These are phyloP conservation scores for Candida boleticola DNA, from an alignment of 805 yeast genomes.

Conservation along the genomic window DNA sequence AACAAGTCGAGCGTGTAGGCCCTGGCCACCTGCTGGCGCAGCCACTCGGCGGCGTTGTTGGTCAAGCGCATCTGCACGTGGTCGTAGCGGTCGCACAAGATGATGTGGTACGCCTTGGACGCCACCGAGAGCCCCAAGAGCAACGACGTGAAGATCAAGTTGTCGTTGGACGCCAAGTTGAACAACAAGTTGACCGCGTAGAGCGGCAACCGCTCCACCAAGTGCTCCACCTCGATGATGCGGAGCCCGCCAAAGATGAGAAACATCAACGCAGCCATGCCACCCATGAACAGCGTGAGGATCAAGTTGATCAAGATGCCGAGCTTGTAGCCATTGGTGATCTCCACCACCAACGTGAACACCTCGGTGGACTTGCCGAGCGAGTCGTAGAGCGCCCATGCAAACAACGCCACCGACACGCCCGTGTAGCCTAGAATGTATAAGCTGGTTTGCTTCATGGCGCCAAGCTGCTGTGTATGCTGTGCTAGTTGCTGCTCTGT, in stretches of 20 bases:
- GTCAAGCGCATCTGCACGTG: conserved; percentile 26
- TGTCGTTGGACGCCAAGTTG: conserved; percentile 62
- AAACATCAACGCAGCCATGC: conserved; percentile 44
- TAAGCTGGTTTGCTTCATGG: conserved; percentile 2
- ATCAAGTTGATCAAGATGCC: conserved; percentile 27
- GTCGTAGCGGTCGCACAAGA: conserved; percentile 55
- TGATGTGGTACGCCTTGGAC: conserved; percentile 74
- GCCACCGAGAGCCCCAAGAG: conserved; percentile 28
- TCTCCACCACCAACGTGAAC: conserved; percentile 22
- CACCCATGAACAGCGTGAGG: conserved; percentile 17
- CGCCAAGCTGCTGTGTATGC: too few species aligned
- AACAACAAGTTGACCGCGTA: conserved; percentile 49
- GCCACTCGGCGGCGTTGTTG: conserved; percentile 20
- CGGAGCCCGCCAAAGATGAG: conserved; percentile 74
- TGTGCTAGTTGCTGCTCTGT: background rate
- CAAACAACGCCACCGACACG: conserved; percentile 17
- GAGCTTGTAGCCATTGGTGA: conserved; percentile 30
- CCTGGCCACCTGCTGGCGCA: conserved; percentile 24
- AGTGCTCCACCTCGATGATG: conserved; percentile 70
- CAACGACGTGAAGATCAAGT: conserved; percentile 51
- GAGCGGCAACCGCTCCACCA: conserved; percentile 35
- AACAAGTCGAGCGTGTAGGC: conserved; percentile 37
- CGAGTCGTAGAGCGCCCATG: conserved; percentile 22
- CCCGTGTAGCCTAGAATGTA: conserved; percentile 19
- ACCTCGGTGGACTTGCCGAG: conserved; percentile 19